A percentile compares a stretch with the other conserved stretches of the same genome.
Evolutionary conservation across 2,329 filamentous ascomycete genomes (phyloP).

Genomic region (Neofusicoccum sp.): DNA sequence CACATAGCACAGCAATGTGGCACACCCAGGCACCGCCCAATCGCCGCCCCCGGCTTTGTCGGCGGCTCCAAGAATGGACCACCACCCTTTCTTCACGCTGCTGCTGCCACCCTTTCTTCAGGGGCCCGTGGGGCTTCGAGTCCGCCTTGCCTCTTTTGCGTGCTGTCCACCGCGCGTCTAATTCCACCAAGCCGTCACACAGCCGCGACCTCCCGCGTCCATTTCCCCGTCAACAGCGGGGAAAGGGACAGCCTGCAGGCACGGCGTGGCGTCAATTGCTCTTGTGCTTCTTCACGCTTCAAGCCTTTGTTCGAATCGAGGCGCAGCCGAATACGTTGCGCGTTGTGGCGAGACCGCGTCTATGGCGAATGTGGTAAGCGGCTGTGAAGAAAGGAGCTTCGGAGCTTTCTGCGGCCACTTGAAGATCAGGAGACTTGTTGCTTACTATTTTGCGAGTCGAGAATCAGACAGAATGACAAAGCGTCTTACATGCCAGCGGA

Average conservation of each 20-base stretch:
- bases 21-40: slow-evolving; percentile 11
- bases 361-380: neutral
- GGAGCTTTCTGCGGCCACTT: neutral
- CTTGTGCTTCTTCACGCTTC: neutral
- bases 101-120: slow-evolving; percentile 13
- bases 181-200: neutral
- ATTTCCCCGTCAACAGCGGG: neutral
- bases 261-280: neutral
- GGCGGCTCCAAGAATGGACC: slow-evolving; percentile 1
- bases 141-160: neutral
- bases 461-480: neutral
- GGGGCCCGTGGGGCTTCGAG: slow-evolving; percentile 7
- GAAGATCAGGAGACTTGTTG: neutral
- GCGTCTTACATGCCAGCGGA: neutral
- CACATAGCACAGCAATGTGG: neutral
- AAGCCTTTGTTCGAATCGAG: neutral
- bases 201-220: neutral
- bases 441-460: neutral
- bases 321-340: neutral
- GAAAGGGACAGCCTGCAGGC: neutral
- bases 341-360: neutral
- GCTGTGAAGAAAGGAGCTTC: neutral
- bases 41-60: slow-evolving; percentile 12
- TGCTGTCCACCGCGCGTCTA: neutral
- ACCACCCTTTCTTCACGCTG: slow-evolving; percentile 7